Percentiles rank a stretch among this genome's conserved stretches.
Evolutionary conservation across 2,329 filamentous ascomycete genomes (phyloP).

Genomic region (Graphiopsis chlorocephala): DNA sequence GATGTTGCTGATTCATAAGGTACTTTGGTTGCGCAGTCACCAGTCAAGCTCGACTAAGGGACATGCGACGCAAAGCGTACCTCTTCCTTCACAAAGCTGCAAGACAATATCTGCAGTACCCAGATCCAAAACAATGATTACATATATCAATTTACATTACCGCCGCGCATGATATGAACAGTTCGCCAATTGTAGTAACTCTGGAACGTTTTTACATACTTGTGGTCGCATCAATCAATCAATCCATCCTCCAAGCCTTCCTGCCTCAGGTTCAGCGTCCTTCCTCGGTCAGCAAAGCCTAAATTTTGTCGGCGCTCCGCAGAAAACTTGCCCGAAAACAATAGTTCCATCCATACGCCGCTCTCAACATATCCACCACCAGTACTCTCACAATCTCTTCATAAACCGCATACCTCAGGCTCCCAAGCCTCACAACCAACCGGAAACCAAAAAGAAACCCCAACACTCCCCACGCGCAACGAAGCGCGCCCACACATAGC

Average conservation of each 20-base stretch:
- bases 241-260: too few species aligned
- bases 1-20: too few species aligned
- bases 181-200: too few species aligned
- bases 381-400: neutral
- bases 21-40: too few species aligned
- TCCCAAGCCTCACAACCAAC: neutral
- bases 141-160: too few species aligned
- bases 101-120: neutral
- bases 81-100: neutral
- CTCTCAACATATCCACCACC: neutral
- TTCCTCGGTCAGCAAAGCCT: constrained; percentile 6
- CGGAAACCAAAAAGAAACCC: neutral
- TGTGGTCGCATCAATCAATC: neutral
- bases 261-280: constrained; percentile 4
- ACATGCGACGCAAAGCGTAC: too few species aligned
- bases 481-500: neutral
- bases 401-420: neutral
- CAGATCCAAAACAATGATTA: neutral
- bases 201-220: too few species aligned
- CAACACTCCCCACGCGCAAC: neutral
- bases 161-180: too few species aligned
- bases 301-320: constrained; percentile 3
- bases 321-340: neutral
- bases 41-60: too few species aligned
- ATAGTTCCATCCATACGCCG: constrained; percentile 5